Evolutionary conservation across 495 filamentous ascomycete genomes (phyloP).

Genomic region (Penicillium lagena): DNA sequence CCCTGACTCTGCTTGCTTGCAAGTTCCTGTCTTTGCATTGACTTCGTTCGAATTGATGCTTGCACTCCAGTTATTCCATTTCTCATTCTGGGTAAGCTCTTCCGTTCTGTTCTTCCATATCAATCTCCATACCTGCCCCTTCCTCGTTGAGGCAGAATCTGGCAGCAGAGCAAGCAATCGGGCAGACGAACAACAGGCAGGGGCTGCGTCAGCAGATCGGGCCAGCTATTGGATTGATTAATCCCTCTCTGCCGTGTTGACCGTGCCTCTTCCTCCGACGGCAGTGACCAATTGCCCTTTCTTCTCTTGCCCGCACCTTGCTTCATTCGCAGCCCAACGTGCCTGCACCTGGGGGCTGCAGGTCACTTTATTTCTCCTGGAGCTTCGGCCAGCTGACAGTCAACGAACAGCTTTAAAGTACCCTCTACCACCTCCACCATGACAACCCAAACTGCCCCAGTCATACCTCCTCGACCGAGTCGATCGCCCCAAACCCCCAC

Average conservation of each 20-base stretch:
- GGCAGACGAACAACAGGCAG: too few relatives aligned
- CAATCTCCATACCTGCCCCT: too few relatives aligned
- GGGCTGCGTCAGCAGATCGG: background rate
- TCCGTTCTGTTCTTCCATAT: too few relatives aligned
- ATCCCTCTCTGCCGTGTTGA: background rate
- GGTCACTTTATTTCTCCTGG: background rate
- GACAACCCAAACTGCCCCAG: slow-evolving; percentile 39
- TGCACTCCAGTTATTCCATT: too few relatives aligned
- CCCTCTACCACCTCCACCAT: slow-evolving; percentile 27
- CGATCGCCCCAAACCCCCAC: slow-evolving; percentile 39
- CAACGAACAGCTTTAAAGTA: slow-evolving; percentile 13
- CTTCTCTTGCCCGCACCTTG: too few relatives aligned
- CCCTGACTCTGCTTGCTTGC: background rate
- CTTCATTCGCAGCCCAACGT: too few relatives aligned
- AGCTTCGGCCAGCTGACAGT: slow-evolving; percentile 11
- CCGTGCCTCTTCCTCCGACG: too few relatives aligned
- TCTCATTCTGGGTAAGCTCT: too few relatives aligned
- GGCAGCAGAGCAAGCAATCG: too few relatives aligned
- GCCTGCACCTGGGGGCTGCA: too few relatives aligned
- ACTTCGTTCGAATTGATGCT: background rate
- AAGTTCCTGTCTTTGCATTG: background rate
- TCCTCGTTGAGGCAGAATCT: too few relatives aligned
- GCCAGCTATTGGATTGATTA: background rate
- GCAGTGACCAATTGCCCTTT: background rate
- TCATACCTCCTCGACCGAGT: slow-evolving; percentile 44